These are phyloP conservation scores for Xerocomellus amylosporus DNA, from an alignment of 768 basidiomycete genomes.

Conservation along the genomic window DNA sequence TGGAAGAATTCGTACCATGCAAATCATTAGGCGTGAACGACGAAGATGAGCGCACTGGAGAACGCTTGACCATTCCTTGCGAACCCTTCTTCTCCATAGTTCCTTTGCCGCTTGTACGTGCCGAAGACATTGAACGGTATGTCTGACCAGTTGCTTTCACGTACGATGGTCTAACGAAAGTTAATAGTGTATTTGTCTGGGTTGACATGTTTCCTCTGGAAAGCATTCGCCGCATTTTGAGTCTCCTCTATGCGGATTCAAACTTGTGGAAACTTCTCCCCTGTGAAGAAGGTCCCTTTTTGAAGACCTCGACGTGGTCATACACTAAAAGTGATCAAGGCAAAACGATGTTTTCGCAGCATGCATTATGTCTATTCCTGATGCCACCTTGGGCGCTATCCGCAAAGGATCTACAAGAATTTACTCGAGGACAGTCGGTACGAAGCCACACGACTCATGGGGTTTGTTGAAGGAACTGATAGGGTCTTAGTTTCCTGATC, in stretches of 20 bases:
- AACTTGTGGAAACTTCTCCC: constrained; percentile 30
- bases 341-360: constrained; percentile 11
- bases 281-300: constrained; percentile 17
- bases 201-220: constrained; percentile 49
- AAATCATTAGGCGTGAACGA: constrained; percentile 36
- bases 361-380: constrained; percentile 31
- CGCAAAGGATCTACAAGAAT: constrained; percentile 33
- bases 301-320: constrained; percentile 33
- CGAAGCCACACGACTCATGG: background rate
- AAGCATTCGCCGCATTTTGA: constrained; percentile 44
- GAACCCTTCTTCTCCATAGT: constrained; percentile 37
- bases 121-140: constrained; percentile 45
- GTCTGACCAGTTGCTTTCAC: constrained; percentile 3
- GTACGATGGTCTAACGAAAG: background rate
- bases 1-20: constrained; percentile 36
- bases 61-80: constrained; percentile 45
- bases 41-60: constrained; percentile 38
- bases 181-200: constrained; percentile 46
- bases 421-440: constrained; percentile 26
- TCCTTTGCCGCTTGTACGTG: constrained; percentile 34
- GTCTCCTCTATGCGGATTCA: constrained; percentile 30
- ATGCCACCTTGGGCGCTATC: constrained; percentile 42
- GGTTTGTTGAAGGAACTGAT: constrained; percentile 1
- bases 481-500: constrained; percentile 19
- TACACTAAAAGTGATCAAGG: constrained; percentile 6